phyloP scores from a whole-genome alignment of 306 rosid genomes.

The Myrica gale region DNA sequence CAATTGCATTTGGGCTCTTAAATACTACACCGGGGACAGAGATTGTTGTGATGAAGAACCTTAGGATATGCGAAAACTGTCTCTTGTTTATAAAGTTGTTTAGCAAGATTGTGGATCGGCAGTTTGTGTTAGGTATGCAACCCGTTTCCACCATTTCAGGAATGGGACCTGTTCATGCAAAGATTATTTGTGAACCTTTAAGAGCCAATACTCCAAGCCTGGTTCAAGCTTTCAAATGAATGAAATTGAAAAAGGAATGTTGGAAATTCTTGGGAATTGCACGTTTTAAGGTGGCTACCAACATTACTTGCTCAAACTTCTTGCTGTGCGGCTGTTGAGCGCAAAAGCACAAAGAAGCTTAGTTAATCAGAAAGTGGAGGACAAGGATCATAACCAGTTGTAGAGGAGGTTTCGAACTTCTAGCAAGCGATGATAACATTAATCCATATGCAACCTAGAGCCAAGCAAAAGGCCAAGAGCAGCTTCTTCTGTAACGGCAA shows the following conservation, averaged over 20 bases:
- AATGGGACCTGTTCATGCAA: constrained; percentile 82
- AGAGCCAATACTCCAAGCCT: not conserved
- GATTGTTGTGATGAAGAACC: constrained; percentile 73
- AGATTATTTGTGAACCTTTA: constrained; percentile 64
- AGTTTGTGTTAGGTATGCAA: constrained; percentile 73
- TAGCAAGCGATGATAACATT: not conserved
- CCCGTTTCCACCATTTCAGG: constrained; percentile 84
- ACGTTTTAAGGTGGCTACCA: not conserved
- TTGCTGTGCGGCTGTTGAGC: not conserved
- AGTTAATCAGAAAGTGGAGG: not conserved
- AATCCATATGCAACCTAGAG: not conserved
- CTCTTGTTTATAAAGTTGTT: constrained; percentile 71
- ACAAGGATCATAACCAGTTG: not conserved
- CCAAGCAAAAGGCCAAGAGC: too few relatives aligned
- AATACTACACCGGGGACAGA: constrained; percentile 56
- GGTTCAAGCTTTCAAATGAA: not conserved
- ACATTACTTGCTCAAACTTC: not conserved
- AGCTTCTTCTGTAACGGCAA: too few relatives aligned
- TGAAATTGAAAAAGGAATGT: not conserved
- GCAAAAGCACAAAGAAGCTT: not conserved
- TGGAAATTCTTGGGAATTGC: not conserved
- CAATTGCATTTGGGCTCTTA: constrained; percentile 65
- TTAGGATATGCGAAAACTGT: constrained; percentile 80
- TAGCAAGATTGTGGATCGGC: constrained; percentile 71
- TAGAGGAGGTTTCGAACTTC: not conserved